Base-by-base conservation (phyloP, 2,329 filamentous ascomycete genomes). In the Boeremia lycopersici region DNA sequence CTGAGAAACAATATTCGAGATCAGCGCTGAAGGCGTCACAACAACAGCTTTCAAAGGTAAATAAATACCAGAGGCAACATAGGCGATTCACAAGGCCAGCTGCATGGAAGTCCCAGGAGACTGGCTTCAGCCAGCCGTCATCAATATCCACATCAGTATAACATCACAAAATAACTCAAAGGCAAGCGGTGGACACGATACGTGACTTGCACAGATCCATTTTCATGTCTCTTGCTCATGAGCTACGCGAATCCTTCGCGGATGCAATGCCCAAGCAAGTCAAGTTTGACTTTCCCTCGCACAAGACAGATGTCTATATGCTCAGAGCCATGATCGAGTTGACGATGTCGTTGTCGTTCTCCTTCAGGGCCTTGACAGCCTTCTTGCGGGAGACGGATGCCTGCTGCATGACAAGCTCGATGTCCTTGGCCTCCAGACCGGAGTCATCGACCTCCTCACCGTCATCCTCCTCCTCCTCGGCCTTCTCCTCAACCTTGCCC, bases 311-410 rank as follows among this genome's bases (percentile, higher is more conserved):
- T 36, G 53, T 60, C 65, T 74, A 83, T 81, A 82, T 82, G 73
- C 80, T 82, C 62, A 99, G 82, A 69, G 93, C 93, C 95, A 99
- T 99, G 83, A 99, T 99, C 71, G 95, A 97, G 86, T 99, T 99
- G 84, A 99, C 95, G 82, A 99, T 99, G 77, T 99, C 95, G 75
- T 98, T 97, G 82, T 98, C 93, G 77, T 99, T 99, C 84, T 98
- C 95, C 84, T 92, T 93, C 76, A 99, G 85, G 53, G 96, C 95
- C 83, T 98, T 99, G 83, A 99, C 87, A 59, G 95, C 95, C 87
- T 98, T 98, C 83, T 96, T 97, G 79, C 95, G 87, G 70, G 91
- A 96, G 72, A 99, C 96, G 73, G 84, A 95, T 71, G 95, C 95
- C 82, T 99, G 93, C 70, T 90, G 91, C 91, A 98, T 97, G 79